These are phyloP conservation scores for Phaeomoniella chlamydospora DNA, from an alignment of 2,329 filamentous ascomycete species.

Conservation along the genomic window DNA sequence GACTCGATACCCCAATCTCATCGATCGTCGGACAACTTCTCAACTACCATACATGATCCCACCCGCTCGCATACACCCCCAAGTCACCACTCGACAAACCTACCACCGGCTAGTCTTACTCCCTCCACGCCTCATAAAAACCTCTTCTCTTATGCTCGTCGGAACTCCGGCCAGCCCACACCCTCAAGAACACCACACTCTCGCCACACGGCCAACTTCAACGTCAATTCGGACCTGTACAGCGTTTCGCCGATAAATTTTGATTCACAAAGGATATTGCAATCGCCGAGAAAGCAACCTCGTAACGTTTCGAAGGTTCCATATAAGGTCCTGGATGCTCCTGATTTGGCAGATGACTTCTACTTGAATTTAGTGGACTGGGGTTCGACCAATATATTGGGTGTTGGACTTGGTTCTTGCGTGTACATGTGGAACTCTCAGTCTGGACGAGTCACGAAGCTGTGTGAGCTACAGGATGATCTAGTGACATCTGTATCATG, in stretches of 20 bases:
- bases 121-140: constrained; percentile 97
- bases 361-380: constrained; percentile 96
- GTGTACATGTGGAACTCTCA: constrained; percentile 99
- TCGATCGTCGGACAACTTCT: constrained; percentile 37
- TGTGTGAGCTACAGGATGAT: constrained; percentile 86
- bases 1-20: constrained; percentile 71
- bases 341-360: constrained; percentile 91
- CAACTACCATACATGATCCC: constrained; percentile 44
- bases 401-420: constrained; percentile 79
- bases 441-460: constrained; percentile 77
- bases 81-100: constrained; percentile 42
- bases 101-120: constrained; percentile 62
- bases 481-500: constrained; percentile 93
- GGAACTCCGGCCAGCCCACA: constrained; percentile 69
- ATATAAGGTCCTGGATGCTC: constrained; percentile 93
- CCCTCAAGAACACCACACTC: constrained; percentile 82
- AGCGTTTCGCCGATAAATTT: constrained; percentile 88
- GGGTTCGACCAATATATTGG: constrained; percentile 88
- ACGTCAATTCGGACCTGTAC: constrained; percentile 85
- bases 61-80: constrained; percentile 73
- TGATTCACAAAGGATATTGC: constrained; percentile 81
- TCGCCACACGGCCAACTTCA: constrained; percentile 56
- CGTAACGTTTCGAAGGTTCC: constrained; percentile 89
- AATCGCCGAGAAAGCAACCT: constrained; percentile 78
- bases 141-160: constrained; percentile 72